Evolutionary conservation across 495 filamentous ascomycete genomes (phyloP), one percentile per base, ranked within the genome.

Genomic region (Amorphotheca resinae): DNA sequence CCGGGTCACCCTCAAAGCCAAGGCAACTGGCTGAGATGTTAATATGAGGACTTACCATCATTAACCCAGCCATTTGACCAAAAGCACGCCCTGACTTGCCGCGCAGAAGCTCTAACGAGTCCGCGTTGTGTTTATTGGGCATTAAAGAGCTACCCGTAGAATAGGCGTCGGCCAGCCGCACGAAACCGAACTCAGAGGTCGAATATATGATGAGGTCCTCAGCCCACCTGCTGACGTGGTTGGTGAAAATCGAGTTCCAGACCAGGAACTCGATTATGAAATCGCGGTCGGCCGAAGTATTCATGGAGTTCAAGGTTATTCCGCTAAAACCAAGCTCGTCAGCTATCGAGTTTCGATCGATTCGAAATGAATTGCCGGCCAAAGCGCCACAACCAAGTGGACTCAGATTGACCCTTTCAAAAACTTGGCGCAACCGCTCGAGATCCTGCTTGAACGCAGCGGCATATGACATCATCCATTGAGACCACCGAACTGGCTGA

Each of bases 151-250:
- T 81, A 26, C 87, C 87, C 17, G 54, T 56, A 4, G 44, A 26
- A 31, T 53, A 56, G 14, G 54, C 54, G 55, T 95, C 87, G 6
- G 87, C 87, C 20, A 93, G 64, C 41, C 73, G 70, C 33, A 93
- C 76, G 56, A 87, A 93, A 36, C 80, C 76, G 52, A 93, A 93
- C 61, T 93, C 88, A 45, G 74, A 64, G 32, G 77, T 77, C 31
- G 72, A 81, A 70, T 91, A 94, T 63, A 91, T 80, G 59, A 94
- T 93, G 46, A 95, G 64, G 54, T 94, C 88, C 67, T 94, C 86
- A 1, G 82, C 74, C 76, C 84, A 91, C 22, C 88, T 22, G 20
- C 14, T 22, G 37, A 95, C 73, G 63, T 95, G 87, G 17, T 25
- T 38, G 39, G 78, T 69, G 81, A 93, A 93, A 56, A 79, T 81